A percentile compares a stretch with the other conserved stretches of the same genome.
phyloP scores from a whole-genome alignment of 352 stramenopile species.

The Globisporangium barbulae region DNA sequence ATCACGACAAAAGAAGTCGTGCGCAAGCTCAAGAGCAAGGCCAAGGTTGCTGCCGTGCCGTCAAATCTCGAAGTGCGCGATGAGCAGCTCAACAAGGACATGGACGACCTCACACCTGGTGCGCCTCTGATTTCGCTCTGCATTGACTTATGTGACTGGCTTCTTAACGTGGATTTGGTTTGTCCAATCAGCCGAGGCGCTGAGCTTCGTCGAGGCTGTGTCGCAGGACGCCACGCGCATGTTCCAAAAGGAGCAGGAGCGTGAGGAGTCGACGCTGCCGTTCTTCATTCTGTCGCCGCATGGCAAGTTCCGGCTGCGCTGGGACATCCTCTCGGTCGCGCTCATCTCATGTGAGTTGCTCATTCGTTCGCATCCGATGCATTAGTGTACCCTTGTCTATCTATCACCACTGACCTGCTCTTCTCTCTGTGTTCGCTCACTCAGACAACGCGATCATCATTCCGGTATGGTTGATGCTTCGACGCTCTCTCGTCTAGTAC shows the following conservation, averaged over 20 bases:
- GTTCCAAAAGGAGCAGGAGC: conserved; percentile 81
- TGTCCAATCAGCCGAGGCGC: conserved; percentile 46
- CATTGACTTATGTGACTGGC: not conserved
- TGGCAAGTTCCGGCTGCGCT: conserved; percentile 71
- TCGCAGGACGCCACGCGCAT: conserved; percentile 84
- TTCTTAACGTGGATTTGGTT: not conserved
- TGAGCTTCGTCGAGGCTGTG: conserved; percentile 74
- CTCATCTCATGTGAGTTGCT: conserved; percentile 63
- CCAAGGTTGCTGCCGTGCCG: conserved; percentile 37
- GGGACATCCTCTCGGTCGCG: conserved; percentile 65
- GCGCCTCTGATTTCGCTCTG: not conserved
- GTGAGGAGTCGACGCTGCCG: conserved; percentile 80
- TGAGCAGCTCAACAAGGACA: conserved; percentile 45
- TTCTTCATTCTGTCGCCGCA: conserved; percentile 74
- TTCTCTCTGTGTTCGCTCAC: not conserved
- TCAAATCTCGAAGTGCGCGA: conserved; percentile 32
- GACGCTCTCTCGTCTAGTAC: not conserved
- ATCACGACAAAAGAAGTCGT: conserved; percentile 59
- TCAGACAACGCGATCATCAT: conserved; percentile 77
- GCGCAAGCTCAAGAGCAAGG: conserved; percentile 53
- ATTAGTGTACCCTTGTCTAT: too few relatives aligned
- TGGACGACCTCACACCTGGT: conserved; percentile 83
- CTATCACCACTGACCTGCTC: not conserved
- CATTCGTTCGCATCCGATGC: not conserved
- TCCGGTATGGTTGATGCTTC: conserved; percentile 23